phyloP scores from a whole-genome alignment of 768 basidiomycete species.

The Termitomyces sp. region DNA sequence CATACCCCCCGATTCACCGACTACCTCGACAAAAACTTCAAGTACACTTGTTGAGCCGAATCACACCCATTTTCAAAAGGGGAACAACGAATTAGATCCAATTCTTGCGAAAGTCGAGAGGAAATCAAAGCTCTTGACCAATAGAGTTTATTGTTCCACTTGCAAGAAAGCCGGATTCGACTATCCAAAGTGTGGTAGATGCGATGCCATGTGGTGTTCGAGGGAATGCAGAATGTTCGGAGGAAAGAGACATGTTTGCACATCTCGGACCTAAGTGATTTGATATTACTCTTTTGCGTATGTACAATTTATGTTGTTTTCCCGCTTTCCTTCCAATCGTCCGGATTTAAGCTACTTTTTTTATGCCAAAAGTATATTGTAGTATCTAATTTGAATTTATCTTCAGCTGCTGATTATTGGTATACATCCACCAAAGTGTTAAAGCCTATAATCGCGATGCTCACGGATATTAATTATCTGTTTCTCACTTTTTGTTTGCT shows the following conservation, averaged over 20 bases:
- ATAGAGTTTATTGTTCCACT: constrained; percentile 36
- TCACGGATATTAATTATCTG: no score
- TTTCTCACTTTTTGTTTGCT: not conserved
- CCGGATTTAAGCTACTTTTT: not conserved
- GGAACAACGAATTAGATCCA: constrained; percentile 29
- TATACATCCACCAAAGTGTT: not conserved
- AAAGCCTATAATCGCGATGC: no score
- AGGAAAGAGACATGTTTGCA: constrained; percentile 47
- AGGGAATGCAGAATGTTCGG: constrained; percentile 50
- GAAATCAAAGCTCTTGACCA: constrained; percentile 42
- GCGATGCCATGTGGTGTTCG: constrained; percentile 59
- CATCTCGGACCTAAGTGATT: not conserved
- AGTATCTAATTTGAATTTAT: not conserved
- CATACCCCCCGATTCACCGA: constrained; percentile 12
- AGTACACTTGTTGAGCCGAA: constrained; percentile 9
- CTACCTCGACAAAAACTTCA: constrained; percentile 15
- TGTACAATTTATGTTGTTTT: not conserved
- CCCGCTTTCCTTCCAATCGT: not conserved
- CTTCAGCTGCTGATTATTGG: not conserved
- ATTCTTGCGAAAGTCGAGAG: constrained; percentile 46
- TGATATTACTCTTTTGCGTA: not conserved
- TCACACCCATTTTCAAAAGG: constrained; percentile 3
- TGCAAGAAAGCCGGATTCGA: constrained; percentile 48
- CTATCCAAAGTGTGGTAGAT: constrained; percentile 58
- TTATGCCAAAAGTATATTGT: not conserved